Evolutionary conservation across 805 yeast species (phyloP), one percentile per base, ranked within the genome.

Genomic region (Ogataea salicorniae): DNA sequence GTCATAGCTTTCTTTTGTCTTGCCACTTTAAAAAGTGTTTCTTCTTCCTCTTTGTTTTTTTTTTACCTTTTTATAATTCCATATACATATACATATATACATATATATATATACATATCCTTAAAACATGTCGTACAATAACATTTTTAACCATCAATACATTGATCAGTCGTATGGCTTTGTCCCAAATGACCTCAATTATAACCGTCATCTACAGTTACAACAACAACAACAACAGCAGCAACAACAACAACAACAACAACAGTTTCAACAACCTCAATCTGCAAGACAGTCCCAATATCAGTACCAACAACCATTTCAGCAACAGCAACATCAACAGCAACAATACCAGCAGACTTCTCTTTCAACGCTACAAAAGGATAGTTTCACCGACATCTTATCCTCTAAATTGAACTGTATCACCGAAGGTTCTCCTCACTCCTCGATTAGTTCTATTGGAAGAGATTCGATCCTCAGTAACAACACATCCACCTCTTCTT

Each of bases 371-470:
- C 18, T 54, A 41, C 45, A 45, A 16, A 51, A 52, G 23, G 57
- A 54, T 41, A 43, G 52, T 31, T 55, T 57, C 15, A 58, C 54
- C 8, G 60, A 56, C n/a, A 48, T 46, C 14, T 46, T 54, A 34
- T 44, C 50, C 23, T 53, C 54, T 26, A 59, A 49, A 36, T 45
- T 49, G 34, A 55, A 43, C 20, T 54, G 43, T 43, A 31, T 46
- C 43, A 39, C 46, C 33, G 63, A 61, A 4, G 51, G 50, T 16
- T 64, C 68, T 7, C 62, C 66, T 1, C 64, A 61, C 40, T 64
- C 67, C 8, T 61, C 68, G 5, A 41, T 63, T 23, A 58, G 64
- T 36, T 60, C 66, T n/a, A 43, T 52, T n/a, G 56, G 64, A 29
- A 57, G 56, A 40, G 66, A 62, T 34, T 59, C 67, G 0, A 41